phyloP scores from a whole-genome alignment of 2,329 filamentous ascomycete genomes.

The Dactylellina cionopaga region DNA sequence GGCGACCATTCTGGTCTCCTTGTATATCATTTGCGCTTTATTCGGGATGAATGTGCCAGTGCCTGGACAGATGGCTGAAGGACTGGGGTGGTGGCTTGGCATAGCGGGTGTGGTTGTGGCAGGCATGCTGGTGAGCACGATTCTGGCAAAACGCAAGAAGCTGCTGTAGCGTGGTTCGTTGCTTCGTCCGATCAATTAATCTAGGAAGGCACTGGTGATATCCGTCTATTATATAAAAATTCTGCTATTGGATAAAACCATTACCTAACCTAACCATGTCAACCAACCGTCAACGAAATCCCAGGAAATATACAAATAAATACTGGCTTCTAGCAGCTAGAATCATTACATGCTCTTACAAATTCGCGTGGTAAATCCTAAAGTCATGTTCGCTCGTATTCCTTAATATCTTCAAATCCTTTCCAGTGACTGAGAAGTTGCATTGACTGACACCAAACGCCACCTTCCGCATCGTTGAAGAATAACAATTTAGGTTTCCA shows the following conservation, averaged over 20 bases:
- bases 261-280: too few relatives aligned
- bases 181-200: too few relatives aligned
- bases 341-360: too few relatives aligned
- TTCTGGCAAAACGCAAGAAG: constrained; percentile 9
- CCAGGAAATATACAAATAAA: too few relatives aligned
- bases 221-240: too few relatives aligned
- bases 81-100: constrained; percentile 61
- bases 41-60: constrained; percentile 67
- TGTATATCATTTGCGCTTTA: constrained; percentile 71
- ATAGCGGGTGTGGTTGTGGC: constrained; percentile 7
- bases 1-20: constrained; percentile 72
- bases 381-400: constrained; percentile 12
- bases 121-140: background rate
- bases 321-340: too few relatives aligned
- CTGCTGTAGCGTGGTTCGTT: background rate
- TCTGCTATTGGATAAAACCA: too few relatives aligned
- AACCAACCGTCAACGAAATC: too few relatives aligned
- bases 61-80: constrained; percentile 60
- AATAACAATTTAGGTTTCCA: constrained; percentile 31
- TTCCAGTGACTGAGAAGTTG: constrained; percentile 29
- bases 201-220: too few relatives aligned
- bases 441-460: constrained; percentile 37
- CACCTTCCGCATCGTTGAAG: constrained; percentile 21
- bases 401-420: constrained; percentile 20
- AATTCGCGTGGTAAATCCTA: too few relatives aligned